Base-by-base conservation (phyloP, 805 yeast species). In the Yarrowia alimentaria region DNA sequence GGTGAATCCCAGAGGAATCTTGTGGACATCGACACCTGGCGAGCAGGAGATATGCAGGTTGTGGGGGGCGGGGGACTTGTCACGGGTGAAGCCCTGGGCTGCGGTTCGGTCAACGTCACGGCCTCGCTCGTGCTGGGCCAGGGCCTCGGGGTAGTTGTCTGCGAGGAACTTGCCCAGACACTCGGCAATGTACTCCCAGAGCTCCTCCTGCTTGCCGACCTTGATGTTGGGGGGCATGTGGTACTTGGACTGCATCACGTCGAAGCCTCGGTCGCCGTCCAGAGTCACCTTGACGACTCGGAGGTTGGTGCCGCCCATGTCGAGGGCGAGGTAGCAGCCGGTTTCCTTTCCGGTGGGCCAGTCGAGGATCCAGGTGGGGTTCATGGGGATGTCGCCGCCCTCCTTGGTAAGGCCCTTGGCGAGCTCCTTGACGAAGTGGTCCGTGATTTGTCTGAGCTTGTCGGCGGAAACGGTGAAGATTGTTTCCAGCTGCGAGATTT, bases 271-370 rank as follows among this genome's bases (percentile, higher is more conserved):
- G 66, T 83, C 76, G 56, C 99, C 99, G 51, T 80, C 79, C 61
- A 91, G 76, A 56, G 80, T 81, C 62, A 91, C 91, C 64, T 84
- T 77, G 53, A 91, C 96, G 42, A 89, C 95, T 67, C 99, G 81
- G 68, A 91, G 76, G 72, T 91, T 91, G 56, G 99, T 91, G 56
- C 99, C 99, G 66, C 99, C 99, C 71, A 91, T 77, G 68, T 91
- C 99, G 55, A 93, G 84, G 49, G 98, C 97, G 65, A 91, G 71
- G 69, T 77, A 91, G 59, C 87, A 82, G 58, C 99, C 99, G 32
- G 76, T 77, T 68, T 91, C 99, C 59, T 80, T 71, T 58, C 99
- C 99, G 45, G 91, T 83, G 58, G 98, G 97, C 73, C 74, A 84
- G 63, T 85, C 94, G 76, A 89, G 73, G 52, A 91, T 97, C 97